These are phyloP conservation scores for Metarhizium album DNA, from an alignment of 2,329 filamentous ascomycete genomes.

Conservation along the genomic window DNA sequence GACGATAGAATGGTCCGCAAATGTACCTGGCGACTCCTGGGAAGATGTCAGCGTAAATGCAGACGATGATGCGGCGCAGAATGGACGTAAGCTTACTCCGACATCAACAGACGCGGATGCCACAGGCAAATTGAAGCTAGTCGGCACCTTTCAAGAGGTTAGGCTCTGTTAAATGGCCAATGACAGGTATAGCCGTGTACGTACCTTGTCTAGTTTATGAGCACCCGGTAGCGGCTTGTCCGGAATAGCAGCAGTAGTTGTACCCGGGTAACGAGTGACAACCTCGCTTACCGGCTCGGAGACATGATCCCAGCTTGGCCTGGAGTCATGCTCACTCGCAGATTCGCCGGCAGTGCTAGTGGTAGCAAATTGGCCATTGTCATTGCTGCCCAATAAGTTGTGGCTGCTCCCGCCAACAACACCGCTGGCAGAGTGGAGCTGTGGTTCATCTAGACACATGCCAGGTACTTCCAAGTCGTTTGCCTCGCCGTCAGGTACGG, in stretches of 20 bases:
- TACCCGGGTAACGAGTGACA: neutral
- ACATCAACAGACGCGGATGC: constrained; percentile 8
- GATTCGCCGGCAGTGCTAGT: neutral
- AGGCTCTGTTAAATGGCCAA: constrained; percentile 5
- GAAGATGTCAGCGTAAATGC: neutral
- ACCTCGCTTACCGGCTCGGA: neutral
- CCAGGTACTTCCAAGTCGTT: neutral
- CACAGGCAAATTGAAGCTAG: constrained; percentile 5
- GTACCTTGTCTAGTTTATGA: constrained; percentile 9
- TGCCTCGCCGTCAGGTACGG: neutral
- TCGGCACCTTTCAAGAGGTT: constrained; percentile 12
- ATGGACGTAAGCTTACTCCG: constrained; percentile 9
- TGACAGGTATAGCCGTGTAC: neutral
- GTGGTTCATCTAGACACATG: neutral
- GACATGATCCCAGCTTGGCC: neutral
- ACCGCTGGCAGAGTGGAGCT: neutral
- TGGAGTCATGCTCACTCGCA: neutral
- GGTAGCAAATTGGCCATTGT: neutral
- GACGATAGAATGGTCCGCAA: neutral
- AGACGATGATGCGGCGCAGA: neutral
- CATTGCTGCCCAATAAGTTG: neutral
- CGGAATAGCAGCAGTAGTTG: neutral
- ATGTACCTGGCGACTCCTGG: neutral
- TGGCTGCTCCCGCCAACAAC: constrained; percentile 2
- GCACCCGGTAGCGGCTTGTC: neutral